Evolutionary conservation across 2,329 filamentous ascomycete species (phyloP), one percentile per base, ranked within the genome.

Genomic region (Microascus cirrosus): DNA sequence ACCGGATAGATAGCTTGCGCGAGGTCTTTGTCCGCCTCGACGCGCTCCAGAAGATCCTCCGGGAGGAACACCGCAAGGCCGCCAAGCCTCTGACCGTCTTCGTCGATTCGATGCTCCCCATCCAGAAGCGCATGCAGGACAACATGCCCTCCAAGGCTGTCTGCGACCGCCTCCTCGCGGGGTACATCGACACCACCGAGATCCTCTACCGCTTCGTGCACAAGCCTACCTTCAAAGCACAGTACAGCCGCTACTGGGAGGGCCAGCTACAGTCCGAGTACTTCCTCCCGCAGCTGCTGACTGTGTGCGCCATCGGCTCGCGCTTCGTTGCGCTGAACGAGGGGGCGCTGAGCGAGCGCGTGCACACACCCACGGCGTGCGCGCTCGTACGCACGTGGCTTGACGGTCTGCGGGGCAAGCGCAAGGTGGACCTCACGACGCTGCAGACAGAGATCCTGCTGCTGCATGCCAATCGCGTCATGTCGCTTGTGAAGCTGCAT

Each of bases 41-140:
- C 57, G 72, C 73, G 52, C 72, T 81, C 42, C 74, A 81, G 63
- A 74, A 70, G 60, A 67, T 71, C 15, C 67, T 82, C 10, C 75
- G 77, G 61, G 73, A 76, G 54, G 74, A 78, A 34, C 74, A 77
- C 62, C 69, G 69, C 57, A 74, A 75, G 62, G 73, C 72, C 0
- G 67, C 80, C 48, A 68, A 74, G 5, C 79, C 80, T 0, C 81
- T 82, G 52, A 72, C 77, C 2, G 79, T 82, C 35, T 82, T 77
- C 62, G 79, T 81, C 32, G 78, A 82, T 62, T 82, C 79, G n/a
- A 78, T 81, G 70, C 78, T 80, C 65, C 79, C 80, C 0, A 73
- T 82, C 2, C 75, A 76, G 59, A 80, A 80, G 65, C 77, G 80
- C 53, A 83, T 83, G 80, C 74, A 72, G 34, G 79, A 82, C 59